Base-by-base conservation (phyloP, 2,329 filamentous ascomycete genomes). In the Hymenoscyphus salicellus region DNA sequence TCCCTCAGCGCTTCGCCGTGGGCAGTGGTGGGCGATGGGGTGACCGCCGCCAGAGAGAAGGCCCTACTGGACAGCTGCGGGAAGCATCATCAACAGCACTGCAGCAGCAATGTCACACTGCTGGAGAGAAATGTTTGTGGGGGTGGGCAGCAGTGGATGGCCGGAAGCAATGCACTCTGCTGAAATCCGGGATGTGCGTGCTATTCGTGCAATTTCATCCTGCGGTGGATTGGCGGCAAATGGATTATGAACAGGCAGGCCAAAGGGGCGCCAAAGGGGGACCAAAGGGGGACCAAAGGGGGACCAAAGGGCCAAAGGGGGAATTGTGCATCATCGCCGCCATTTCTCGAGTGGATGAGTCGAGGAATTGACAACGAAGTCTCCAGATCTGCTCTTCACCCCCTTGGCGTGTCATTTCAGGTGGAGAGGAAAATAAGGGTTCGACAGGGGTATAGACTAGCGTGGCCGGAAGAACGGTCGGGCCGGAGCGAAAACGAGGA, bases 61-160 rank as follows among this genome's bases (percentile, higher is more conserved):
- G 5, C 23, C 2, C 41, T 57, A 58, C 61, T 62, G 61, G 61
- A 33, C 38, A 49, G 61, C 55, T 56, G 61, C 52, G 32, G 26
- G 36, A 56, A 28, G 32, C 11, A 36, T 61, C 38, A 32, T 26
- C 26, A 26, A 33, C 56, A 28, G 46, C 30, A 55, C 61, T 38
- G 41, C 43, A 52, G 7, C 4, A 20, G 32, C 55, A 63, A n/a
- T 58, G 61, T 52, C 41, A 63, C 38, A 38, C 26, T 58, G 56
- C 55, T 56, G 43, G 7, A 20, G 23, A 32, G 11, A 20, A 7
- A n/a, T 55, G 56, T 55, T 55, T 63, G 55, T 63, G 61, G 61
- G 61, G 61, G 61, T 41, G 17, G 33, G 10, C 14, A 28, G 41
- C 3, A 33, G 28, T 33, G 23, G 33, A 17, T 30, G 33, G n/a